Conservation (phyloP, 176 grass and related monocot species). For the Zizania latifolia region DNA sequence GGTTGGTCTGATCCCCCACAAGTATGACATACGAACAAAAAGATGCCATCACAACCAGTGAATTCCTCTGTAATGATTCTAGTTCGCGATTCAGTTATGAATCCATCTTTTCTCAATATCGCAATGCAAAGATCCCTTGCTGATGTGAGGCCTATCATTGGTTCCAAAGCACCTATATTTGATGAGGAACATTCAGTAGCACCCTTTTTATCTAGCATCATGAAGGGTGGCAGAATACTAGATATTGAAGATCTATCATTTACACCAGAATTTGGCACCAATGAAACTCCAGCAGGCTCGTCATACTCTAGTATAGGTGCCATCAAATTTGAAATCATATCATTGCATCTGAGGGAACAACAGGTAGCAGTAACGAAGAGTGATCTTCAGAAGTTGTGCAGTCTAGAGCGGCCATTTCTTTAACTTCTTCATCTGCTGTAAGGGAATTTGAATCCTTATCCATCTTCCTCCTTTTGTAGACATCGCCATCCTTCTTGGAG, state of each 20-base stretch:
- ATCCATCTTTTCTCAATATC: constrained; percentile 53
- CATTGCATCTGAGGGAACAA: constrained; percentile 12
- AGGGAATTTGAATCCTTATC: constrained; percentile 44
- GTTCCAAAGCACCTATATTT: constrained; percentile 31
- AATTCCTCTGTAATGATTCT: constrained; percentile 26
- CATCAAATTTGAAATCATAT: constrained; percentile 13
- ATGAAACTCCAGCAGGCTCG: constrained; percentile 18
- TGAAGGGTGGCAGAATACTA: constrained; percentile 23
- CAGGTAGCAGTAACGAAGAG: constrained; percentile 18
- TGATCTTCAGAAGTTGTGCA: constrained; percentile 28
- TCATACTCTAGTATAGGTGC: constrained; percentile 8
- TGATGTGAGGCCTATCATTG: constrained; percentile 28
- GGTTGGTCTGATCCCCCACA: constrained; percentile 49
- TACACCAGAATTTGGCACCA: constrained; percentile 21
- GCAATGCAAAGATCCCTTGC: constrained; percentile 73
- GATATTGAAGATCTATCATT: constrained; percentile 23
- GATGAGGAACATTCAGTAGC: constrained; percentile 50
- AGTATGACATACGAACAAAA: constrained; percentile 46
- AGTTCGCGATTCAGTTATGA: constrained; percentile 34
- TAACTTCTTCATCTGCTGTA: constrained; percentile 24
- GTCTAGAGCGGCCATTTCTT: constrained; percentile 32
- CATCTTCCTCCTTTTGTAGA: constrained; percentile 62
- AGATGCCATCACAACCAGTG: constrained; percentile 27
- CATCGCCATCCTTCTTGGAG: constrained; percentile 46
- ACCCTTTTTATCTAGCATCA: constrained; percentile 32